Percentiles rank a stretch among this genome's conserved stretches.
Evolutionary conservation across 1,284 basidiomycete genomes (phyloP).

Genomic region (Schizopora paradoxa): DNA sequence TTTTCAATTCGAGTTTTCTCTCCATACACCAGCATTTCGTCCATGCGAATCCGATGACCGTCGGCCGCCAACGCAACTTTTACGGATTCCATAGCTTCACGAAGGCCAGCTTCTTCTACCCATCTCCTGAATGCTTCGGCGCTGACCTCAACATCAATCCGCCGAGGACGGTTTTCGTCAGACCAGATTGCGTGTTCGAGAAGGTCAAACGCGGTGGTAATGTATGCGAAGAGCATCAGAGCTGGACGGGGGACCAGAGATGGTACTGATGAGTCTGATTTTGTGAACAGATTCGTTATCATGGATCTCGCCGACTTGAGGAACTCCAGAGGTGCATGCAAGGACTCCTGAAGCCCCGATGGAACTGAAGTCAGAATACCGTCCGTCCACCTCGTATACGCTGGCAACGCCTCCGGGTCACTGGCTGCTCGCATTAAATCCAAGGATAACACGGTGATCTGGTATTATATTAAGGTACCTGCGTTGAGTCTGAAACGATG

Average conservation of each 20-base stretch:
- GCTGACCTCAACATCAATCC: slow-evolving; percentile 41
- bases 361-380: background rate
- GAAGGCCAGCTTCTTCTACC: slow-evolving; percentile 48
- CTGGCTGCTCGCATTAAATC: slow-evolving; percentile 56
- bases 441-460: slow-evolving; percentile 55
- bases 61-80: slow-evolving; percentile 28
- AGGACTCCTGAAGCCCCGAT: no score
- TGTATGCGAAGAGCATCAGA: slow-evolving; percentile 49
- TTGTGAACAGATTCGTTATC: slow-evolving; percentile 28
- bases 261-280: slow-evolving; percentile 32
- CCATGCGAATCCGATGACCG: slow-evolving; percentile 29
- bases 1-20: background rate
- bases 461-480: background rate
- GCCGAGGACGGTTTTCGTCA: slow-evolving; percentile 27
- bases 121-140: slow-evolving; percentile 52
- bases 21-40: slow-evolving; percentile 33
- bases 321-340: slow-evolving; percentile 11
- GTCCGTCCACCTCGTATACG: slow-evolving; percentile 31
- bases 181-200: slow-evolving; percentile 67
- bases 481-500: background rate
- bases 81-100: slow-evolving; percentile 37
- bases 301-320: slow-evolving; percentile 49
- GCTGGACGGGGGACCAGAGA: slow-evolving; percentile 50
- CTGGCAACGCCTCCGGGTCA: slow-evolving; percentile 32
- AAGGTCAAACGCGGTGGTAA: slow-evolving; percentile 47